Conservation (phyloP, 352 stramenopile species). For the Globisporangium ultimum region DNA sequence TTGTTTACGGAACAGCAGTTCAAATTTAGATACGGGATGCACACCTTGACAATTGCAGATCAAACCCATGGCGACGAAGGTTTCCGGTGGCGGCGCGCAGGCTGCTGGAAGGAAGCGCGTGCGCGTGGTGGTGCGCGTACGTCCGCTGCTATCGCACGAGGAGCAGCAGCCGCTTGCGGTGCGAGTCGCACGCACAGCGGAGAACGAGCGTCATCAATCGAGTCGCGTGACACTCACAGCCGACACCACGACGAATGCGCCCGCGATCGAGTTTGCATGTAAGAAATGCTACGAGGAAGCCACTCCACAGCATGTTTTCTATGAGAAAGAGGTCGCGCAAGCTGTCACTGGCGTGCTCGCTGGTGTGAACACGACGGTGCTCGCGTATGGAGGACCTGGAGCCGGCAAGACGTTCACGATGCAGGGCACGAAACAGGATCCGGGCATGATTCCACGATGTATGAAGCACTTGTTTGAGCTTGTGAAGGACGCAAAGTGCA, state of each 20-base stretch:
- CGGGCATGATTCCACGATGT: constrained; percentile 45
- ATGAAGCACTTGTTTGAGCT: constrained; percentile 46
- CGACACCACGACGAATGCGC: background rate
- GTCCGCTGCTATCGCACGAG: constrained; percentile 28
- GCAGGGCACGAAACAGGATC: constrained; percentile 45
- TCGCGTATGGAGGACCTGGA: constrained; percentile 59
- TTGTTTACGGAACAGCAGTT: no score
- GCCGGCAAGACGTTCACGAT: constrained; percentile 71
- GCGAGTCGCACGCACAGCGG: constrained; percentile 9
- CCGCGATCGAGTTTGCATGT: constrained; percentile 21
- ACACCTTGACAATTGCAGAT: no score
- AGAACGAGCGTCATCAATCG: constrained; percentile 3
- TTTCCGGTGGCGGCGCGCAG: background rate
- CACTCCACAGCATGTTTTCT: constrained; percentile 31
- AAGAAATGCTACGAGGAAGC: constrained; percentile 42
- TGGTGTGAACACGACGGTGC: constrained; percentile 47
- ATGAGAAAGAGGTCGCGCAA: constrained; percentile 38
- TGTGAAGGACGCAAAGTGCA: constrained; percentile 14
- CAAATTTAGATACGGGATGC: no score
- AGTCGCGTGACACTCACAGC: constrained; percentile 17
- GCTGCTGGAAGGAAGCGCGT: constrained; percentile 17
- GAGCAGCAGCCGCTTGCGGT: constrained; percentile 19
- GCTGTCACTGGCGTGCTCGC: constrained; percentile 30
- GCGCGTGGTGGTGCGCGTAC: constrained; percentile 41
- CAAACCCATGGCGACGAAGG: constrained; percentile 2